Percentiles rank a stretch among this genome's conserved stretches.
phyloP scores from a whole-genome alignment of 805 yeast genomes.

The Zygoascus biomembranicola region DNA sequence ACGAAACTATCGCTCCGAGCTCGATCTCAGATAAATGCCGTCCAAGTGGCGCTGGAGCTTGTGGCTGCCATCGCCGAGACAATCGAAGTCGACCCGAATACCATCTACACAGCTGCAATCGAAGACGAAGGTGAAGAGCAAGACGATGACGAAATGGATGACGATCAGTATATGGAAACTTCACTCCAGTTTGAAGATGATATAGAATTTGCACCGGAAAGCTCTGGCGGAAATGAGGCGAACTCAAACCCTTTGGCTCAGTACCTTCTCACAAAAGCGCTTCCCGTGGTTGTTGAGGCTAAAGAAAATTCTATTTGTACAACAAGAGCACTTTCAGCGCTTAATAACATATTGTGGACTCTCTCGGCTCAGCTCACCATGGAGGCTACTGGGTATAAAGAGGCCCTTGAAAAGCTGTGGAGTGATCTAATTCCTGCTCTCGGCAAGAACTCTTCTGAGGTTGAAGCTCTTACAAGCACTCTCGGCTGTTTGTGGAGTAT shows the following conservation, averaged over 20 bases:
- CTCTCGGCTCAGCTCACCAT: constrained; percentile 28
- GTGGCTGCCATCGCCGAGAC: constrained; percentile 66
- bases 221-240: constrained; percentile 4
- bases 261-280: constrained; percentile 6
- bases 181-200: constrained; percentile 2
- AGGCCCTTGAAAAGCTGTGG: constrained; percentile 23
- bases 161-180: constrained; percentile 8
- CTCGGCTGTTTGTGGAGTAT: constrained; percentile 42
- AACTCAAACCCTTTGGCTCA: constrained; percentile 4
- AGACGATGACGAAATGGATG: constrained; percentile 17
- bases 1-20: constrained; percentile 15
- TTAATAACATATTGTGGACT: constrained; percentile 68
- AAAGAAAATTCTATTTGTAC: constrained; percentile 34
- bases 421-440: constrained; percentile 15
- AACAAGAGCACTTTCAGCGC: constrained; percentile 50
- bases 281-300: constrained; percentile 28
- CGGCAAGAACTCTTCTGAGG: constrained; percentile 14
- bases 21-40: constrained; percentile 42
- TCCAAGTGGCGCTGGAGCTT: constrained; percentile 68
- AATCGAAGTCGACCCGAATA: constrained; percentile 27
- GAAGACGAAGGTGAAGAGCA: constrained; percentile 11
- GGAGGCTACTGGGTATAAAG: constrained; percentile 30
- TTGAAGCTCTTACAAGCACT: constrained; percentile 25
- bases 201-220: constrained; percentile 8
- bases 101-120: constrained; percentile 6